These are phyloP conservation scores for Botrytis cinerea DNA, from an alignment of 2,329 filamentous ascomycete species.

Conservation along the genomic window DNA sequence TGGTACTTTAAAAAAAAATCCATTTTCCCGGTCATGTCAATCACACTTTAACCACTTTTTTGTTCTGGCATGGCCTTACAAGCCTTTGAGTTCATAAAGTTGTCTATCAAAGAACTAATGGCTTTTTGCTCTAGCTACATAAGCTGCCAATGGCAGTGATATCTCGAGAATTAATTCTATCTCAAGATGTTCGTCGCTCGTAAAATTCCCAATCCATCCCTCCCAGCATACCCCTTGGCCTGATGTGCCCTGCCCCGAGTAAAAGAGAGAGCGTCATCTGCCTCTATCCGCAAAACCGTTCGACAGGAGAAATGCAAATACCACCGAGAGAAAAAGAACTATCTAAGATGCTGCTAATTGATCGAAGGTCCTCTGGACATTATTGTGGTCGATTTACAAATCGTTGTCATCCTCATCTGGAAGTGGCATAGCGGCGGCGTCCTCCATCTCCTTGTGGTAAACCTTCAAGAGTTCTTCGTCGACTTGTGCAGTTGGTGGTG, in stretches of 20 bases:
- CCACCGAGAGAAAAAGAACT: conserved; percentile 39
- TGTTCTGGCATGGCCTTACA: not conserved
- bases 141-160: conserved; percentile 35
- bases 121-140: conserved; percentile 42
- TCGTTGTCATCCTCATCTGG: conserved; percentile 90
- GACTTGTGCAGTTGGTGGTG: conserved; percentile 88
- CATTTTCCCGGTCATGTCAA: not conserved
- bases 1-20: not conserved
- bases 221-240: conserved; percentile 33
- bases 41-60: conserved; percentile 4
- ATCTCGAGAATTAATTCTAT: conserved; percentile 34
- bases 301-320: conserved; percentile 39
- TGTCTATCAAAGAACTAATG: conserved; percentile 33
- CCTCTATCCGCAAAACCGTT: conserved; percentile 39
- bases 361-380: conserved; percentile 26
- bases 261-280: conserved; percentile 35
- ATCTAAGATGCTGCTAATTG: conserved; percentile 42
- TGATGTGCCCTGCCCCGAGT: conserved; percentile 36
- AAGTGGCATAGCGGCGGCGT: conserved; percentile 78
- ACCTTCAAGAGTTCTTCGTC: conserved; percentile 78
- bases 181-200: conserved; percentile 38
- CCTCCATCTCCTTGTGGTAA: conserved; percentile 87
- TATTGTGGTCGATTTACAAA: conserved; percentile 38
- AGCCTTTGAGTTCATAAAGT: conserved; percentile 9
- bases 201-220: conserved; percentile 35